Base-by-base conservation (phyloP, 371 early-diverging fungal species). In the Encephalitozoon hellem region DNA sequence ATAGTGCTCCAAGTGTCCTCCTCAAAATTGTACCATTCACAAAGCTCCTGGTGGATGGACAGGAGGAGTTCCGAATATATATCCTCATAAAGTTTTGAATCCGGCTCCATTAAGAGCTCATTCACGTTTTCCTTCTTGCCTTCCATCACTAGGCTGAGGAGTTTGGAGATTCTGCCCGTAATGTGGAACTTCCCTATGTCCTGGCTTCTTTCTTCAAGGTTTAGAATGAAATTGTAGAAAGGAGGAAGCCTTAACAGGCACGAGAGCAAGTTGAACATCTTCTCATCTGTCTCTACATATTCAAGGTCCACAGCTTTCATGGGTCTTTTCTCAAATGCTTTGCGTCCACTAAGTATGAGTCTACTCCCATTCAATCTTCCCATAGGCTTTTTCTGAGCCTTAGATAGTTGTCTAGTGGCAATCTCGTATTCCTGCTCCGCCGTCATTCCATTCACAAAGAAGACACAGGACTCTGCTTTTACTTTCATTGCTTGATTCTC, bases 1-100 rank as follows among this genome's bases (percentile, higher is more conserved):
- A 45, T 45, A n/a, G 39, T 28, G 21, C 25, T 71, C 71, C 71
- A 71, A 0, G 45, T n/a, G 54, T 71, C 43, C 45, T 71, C 71
- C 21, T 71, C 71, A 71, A 71, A 71, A 32, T 71, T 42, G 15
- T 51, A 42, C 42, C 21, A 52, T 9, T 18, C 45, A 43, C 32
- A 28, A 8, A 71, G 26, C 32, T 71, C 71, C 9, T 71, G 28
- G 23, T 71, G 71, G 6, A 54, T 52, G 21, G 45, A 9, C 47
- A 15, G 4, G n/a, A 71, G 45, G 5, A 71, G 21, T 21, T 55
- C 54, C 9, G 71, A 39, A 42, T 71, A 71, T 42, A 54, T 63
- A 6, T 47, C 59, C 42, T 59, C 43, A 9, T 55, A 59, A 4
- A 41, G 42, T 12, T 18, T 26, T 25, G 55, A 54, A n/a, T 59